Evolutionary conservation across 768 basidiomycete genomes (phyloP), one percentile per base, ranked within the genome.

Genomic region (Macrocybe gigantea): DNA sequence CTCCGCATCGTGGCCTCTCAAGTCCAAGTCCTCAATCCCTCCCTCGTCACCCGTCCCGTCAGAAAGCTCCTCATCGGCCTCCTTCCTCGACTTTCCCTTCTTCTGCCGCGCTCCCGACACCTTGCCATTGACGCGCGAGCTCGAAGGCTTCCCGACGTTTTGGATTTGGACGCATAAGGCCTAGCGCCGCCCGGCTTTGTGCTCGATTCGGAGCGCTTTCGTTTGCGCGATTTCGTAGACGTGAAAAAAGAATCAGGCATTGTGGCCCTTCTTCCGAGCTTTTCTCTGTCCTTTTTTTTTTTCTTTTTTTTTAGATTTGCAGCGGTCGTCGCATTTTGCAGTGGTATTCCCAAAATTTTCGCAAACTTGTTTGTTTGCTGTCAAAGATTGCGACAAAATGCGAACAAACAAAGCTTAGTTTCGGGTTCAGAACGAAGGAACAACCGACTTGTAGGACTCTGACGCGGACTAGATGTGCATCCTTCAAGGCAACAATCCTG

Each of bases 201-300:
- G 59, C 6, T 68, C 59, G 10, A 61, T 58, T 70, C 64, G 10
- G 70, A 48, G 29, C 81, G 79, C 59, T 82, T 85, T 51, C 83
- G 76, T 61, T 87, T 88, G 43, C 76, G 73, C 51, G 66, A 68
- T 63, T 80, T 84, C 43, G 67, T 65, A 11, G 72, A 71, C 31
- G 81, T 70, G 68, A 93, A 93, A 71, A 93, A 93, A 9, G 85
- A 67, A 74, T 92, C 89, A 32, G 87, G 84, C 89, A 93, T 92
- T 22, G 22, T 4, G 22, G 4, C 22, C 22, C 22, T 22, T 4
- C 22, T 37, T 47, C 33, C 38, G 38, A 35, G 35, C 37, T 29
- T 32, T 15, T 8, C 12, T 37, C 10, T 29, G 22, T 15, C 29
- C 43, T 45, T 33, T 45, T 45, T 33, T 36, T 35, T 36, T 33